Evolutionary conservation across 2,329 filamentous ascomycete genomes (phyloP), one percentile per base, ranked within the genome.

Genomic region (Rugonectria rugulosa): DNA sequence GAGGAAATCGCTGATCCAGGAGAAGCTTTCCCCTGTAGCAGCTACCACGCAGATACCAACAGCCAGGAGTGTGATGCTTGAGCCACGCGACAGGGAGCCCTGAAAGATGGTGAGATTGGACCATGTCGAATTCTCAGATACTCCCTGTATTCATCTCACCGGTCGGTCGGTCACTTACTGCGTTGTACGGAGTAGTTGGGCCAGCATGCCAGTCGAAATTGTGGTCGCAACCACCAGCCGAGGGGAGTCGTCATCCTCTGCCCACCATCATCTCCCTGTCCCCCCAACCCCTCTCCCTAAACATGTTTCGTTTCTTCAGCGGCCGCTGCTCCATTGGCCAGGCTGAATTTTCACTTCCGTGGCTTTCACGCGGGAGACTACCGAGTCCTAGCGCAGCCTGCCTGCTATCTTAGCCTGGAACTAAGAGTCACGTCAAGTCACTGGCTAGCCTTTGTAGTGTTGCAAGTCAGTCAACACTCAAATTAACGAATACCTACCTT

Each of bases 71-170:
- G n/a, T n/a, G n/a, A 65, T 61, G 63, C 59, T 59, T 50, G 56
- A 62, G 63, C 40, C 63, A 65, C 56, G 61, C 63, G 63, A 64
- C 59, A 61, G 38, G 44, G 56, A 44, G 48, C 47, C 44, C 23
- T 20, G 32, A 17, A n/a, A 31, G 37, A 37, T 19, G 29, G 24
- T 17, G 12, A 54, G 27, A 54, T 20, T 19, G 34, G 27, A 11
- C 38, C 38, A 29, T 43, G 23, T 7, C 24, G 15, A 43, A 17
- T 29, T 21, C n/a, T 27, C 20, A 12, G 29, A 42, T 27, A 43
- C 37, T 26, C 31, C 11, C 10, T 11, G 29, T 29, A 24, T 36
- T 38, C 32, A 41, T 24, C 37, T 24, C 37, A 24, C 37, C 37
- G 36, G n/a, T n/a, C n/a, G n/a, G 36, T 38, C 36, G 15, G 36